Evolutionary conservation across 2,329 filamentous ascomycete species (phyloP), one percentile per base, ranked within the genome.

Genomic region (Neoarthrinium moseri): DNA sequence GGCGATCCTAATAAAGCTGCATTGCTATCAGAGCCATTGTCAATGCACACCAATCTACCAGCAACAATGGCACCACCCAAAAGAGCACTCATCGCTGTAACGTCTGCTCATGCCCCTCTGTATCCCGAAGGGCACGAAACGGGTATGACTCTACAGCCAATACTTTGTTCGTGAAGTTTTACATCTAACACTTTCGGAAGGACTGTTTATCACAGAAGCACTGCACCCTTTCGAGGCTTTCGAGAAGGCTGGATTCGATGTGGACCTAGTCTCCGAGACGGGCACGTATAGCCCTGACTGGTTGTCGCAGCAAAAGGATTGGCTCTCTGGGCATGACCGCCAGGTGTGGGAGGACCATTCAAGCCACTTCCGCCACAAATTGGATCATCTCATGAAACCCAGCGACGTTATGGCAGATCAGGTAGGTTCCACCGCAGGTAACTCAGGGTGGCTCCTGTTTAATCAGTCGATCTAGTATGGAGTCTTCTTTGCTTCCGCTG

Each of bases 201-300:
- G 69, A 10, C 55, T 75, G 39, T 76, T 75, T 59, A 69, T 76
- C 48, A 66, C 56, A 42, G 73, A 76, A 53, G 73, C 72, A 13
- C 62, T 75, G 6, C 72, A 76, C 49, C 72, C 73, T 1, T 76
- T 62, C 63, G 68, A 73, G 15, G 71, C 73, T 18, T 63, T 76
- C 46, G 58, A 48, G 5, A 61, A 57, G 2, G 70, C 71, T 4
- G 73, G 71, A 12, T 73, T 76, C 53, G 67, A 72, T 45, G 71
- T 74, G 39, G 71, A 75, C 49, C 61, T 75, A 22, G 64, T 65
- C 17, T 73, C 71, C 5, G 72, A 75, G 51, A 73, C 65, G 4
- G 71, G 73, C 29, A 62, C 48, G 2, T 75, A 70, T 55, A 64
- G 56, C 0, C 59, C 67, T 1, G 72, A 75, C 56, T 72, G 69